phyloP scores from a whole-genome alignment of 768 basidiomycete genomes.

The Piloderma croceum region DNA sequence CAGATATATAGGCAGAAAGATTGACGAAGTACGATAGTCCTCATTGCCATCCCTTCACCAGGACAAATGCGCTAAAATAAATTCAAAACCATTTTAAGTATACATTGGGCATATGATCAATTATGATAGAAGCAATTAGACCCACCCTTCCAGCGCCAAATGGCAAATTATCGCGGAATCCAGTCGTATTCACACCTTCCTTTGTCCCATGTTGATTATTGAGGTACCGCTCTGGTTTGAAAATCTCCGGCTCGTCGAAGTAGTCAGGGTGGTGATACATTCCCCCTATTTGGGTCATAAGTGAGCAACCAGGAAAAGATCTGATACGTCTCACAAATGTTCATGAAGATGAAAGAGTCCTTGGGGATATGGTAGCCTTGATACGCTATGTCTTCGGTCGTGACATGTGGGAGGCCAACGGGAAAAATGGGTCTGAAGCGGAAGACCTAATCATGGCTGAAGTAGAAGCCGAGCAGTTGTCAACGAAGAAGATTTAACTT shows the following conservation, averaged over 20 bases:
- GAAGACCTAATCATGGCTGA: conserved; percentile 8
- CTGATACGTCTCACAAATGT: conserved; percentile 21
- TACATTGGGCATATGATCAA: no score
- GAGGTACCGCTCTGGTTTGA: conserved; percentile 12
- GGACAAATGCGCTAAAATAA: no score
- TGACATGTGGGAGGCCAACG: neutral
- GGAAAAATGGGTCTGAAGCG: conserved; percentile 13
- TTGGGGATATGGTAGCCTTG: conserved; percentile 9
- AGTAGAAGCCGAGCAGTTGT: neutral
- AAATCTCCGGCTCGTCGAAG: conserved; percentile 9
- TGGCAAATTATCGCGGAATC: conserved; percentile 8
- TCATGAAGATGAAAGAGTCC: conserved; percentile 20
- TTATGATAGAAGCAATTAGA: no score
- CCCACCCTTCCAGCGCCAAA: conserved; percentile 18
- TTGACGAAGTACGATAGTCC: no score
- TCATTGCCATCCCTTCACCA: no score
- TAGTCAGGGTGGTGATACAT: conserved; percentile 1
- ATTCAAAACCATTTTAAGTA: no score
- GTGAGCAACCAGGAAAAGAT: no score
- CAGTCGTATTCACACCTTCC: conserved; percentile 6
- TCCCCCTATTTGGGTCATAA: no score
- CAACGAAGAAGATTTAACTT: neutral
- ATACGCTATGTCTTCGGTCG: conserved; percentile 1
- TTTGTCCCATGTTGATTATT: conserved; percentile 11
- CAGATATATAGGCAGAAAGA: neutral